Evolutionary conservation across 2,329 filamentous ascomycete species (phyloP).

Genomic region (Parascedosporium putredinis): DNA sequence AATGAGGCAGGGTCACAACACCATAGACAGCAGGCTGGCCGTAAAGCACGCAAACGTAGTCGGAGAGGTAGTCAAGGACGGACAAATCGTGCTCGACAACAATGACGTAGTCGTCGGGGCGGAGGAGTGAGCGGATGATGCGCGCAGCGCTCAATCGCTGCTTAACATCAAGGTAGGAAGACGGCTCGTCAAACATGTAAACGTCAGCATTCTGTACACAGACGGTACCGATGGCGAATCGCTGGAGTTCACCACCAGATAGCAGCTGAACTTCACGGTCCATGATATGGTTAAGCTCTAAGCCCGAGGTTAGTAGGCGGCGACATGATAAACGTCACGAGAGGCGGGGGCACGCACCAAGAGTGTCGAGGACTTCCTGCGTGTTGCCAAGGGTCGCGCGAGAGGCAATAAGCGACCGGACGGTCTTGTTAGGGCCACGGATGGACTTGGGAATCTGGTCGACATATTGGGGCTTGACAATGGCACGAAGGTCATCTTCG

Average conservation of each 20-base stretch:
- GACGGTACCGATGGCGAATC: slow-evolving; percentile 92
- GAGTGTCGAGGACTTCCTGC: slow-evolving; percentile 68
- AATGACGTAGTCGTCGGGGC: slow-evolving; percentile 89
- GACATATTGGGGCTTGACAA: slow-evolving; percentile 98
- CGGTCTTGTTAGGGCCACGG: slow-evolving; percentile 68
- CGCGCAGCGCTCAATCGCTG: slow-evolving; percentile 88
- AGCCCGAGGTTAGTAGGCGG: not conserved
- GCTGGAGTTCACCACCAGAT: slow-evolving; percentile 95
- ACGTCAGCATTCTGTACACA: slow-evolving; percentile 95
- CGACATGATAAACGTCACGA: slow-evolving; percentile 18
- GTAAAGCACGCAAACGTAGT: slow-evolving; percentile 96
- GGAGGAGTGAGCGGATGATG: slow-evolving; percentile 83
- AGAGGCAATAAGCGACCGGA: slow-evolving; percentile 66
- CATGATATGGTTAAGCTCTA: slow-evolving; percentile 75
- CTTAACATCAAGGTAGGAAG: slow-evolving; percentile 98
- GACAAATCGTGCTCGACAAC: slow-evolving; percentile 99
- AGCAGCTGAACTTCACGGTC: slow-evolving; percentile 84
- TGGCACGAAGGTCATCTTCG: slow-evolving; percentile 92
- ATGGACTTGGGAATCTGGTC: slow-evolving; percentile 95
- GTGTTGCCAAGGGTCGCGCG: slow-evolving; percentile 69
- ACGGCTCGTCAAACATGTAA: slow-evolving; percentile 98
- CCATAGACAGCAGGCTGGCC: slow-evolving; percentile 92
- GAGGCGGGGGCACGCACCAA: slow-evolving; percentile 28
- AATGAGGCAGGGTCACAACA: slow-evolving; percentile 91
- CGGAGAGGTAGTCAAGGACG: slow-evolving; percentile 94